These are phyloP conservation scores for Haberlea rhodopensis DNA, from an alignment of 257 asterid species.

Conservation along the genomic window DNA sequence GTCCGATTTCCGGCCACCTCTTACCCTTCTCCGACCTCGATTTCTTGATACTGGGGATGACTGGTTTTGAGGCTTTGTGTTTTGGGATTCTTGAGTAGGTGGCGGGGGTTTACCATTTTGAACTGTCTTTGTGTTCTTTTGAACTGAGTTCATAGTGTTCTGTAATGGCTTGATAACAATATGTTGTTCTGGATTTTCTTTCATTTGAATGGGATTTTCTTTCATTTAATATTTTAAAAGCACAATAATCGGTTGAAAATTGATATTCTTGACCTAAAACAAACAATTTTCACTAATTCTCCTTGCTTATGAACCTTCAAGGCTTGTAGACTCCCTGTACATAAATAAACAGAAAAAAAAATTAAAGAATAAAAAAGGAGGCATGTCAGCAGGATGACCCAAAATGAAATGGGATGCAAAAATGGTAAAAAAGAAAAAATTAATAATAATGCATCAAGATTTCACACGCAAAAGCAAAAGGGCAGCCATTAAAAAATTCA, in stretches of 20 bases:
- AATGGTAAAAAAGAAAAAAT: slow-evolving; percentile 36
- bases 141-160: slow-evolving; percentile 40
- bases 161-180: slow-evolving; percentile 65
- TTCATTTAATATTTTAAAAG: slow-evolving; percentile 13
- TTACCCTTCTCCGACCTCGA: slow-evolving; percentile 76
- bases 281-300: slow-evolving; percentile 26
- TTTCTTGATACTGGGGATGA: slow-evolving; percentile 67
- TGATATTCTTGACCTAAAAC: slow-evolving; percentile 29
- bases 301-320: slow-evolving; percentile 32
- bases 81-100: slow-evolving; percentile 54
- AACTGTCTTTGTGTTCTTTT: slow-evolving; percentile 43
- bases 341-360: slow-evolving; percentile 38
- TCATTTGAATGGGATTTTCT: slow-evolving; percentile 44
- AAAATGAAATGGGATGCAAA: slow-evolving; percentile 30
- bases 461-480: slow-evolving; percentile 54
- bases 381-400: slow-evolving; percentile 52
- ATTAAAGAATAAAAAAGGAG: slow-evolving; percentile 8
- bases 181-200: slow-evolving; percentile 67
- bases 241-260: slow-evolving; percentile 14
- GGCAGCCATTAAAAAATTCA: slow-evolving; percentile 33
- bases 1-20: slow-evolving; percentile 85
- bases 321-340: slow-evolving; percentile 51
- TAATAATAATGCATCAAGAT: slow-evolving; percentile 37
- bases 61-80: slow-evolving; percentile 42
- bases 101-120: slow-evolving; percentile 65